A percentile compares a stretch with the other conserved stretches of the same genome.
phyloP scores from a whole-genome alignment of 805 yeast species.

The Cyberlindnera euphorbiae region DNA sequence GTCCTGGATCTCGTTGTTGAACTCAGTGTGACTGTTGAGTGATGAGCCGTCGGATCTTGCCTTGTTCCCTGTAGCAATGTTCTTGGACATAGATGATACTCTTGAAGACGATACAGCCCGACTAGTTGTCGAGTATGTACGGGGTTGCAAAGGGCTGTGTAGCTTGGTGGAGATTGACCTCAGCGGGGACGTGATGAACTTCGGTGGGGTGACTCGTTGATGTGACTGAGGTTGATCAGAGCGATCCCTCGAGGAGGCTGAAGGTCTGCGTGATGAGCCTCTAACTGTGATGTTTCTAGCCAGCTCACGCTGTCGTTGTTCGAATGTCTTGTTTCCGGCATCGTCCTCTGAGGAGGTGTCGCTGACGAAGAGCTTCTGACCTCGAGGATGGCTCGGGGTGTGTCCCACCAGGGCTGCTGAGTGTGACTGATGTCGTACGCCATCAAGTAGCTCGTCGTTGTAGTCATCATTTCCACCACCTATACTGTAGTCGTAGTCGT shows the following conservation, averaged over 20 bases:
- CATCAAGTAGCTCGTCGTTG: constrained; percentile 10
- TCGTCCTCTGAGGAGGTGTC: constrained; percentile 13
- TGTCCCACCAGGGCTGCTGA: too few relatives aligned
- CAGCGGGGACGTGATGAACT: constrained; percentile 10
- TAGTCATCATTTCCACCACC: constrained; percentile 16
- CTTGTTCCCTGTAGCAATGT: constrained; percentile 15
- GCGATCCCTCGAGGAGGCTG: neutral
- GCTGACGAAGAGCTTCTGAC: constrained; percentile 18
- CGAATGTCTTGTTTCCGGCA: constrained; percentile 8
- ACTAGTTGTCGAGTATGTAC: constrained; percentile 2
- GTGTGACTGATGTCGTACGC: neutral
- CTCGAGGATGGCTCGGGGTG: constrained; percentile 9
- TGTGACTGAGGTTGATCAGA: neutral
- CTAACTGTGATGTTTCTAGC: constrained; percentile 20
- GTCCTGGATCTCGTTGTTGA: constrained; percentile 3
- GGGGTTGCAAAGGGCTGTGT: constrained; percentile 13
- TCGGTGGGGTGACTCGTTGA: constrained; percentile 3
- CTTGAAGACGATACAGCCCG: too few relatives aligned
- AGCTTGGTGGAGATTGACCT: constrained; percentile 7
- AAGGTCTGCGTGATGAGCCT: constrained; percentile 4
- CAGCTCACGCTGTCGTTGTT: constrained; percentile 15
- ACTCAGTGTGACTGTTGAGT: constrained; percentile 5
- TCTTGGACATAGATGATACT: constrained; percentile 10
- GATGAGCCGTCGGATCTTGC: neutral
- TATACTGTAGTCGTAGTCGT: too few relatives aligned